Evolutionary conservation across 2,329 filamentous ascomycete species (phyloP), one percentile per base, ranked within the genome.

Genomic region (Colletotrichum sojae): DNA sequence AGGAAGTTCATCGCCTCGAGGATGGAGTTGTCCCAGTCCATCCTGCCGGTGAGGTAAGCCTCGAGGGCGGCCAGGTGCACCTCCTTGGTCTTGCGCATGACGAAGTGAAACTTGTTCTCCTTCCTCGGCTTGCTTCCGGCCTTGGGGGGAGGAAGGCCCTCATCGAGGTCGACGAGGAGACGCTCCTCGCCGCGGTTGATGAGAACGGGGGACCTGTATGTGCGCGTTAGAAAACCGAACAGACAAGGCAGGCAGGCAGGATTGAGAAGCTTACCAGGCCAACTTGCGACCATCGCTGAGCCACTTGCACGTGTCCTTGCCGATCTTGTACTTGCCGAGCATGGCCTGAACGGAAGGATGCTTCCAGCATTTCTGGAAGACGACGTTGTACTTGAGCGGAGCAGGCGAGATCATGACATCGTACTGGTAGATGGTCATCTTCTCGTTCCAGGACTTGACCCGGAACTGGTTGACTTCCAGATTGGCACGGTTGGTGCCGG

Each of bases 1-100:
- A 98, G 84, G 76, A 98, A 98, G 77, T 92, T 97, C 79, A 98
- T 89, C 15, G 92, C 91, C 75, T 96, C 93, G 8, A 95, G 85
- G 20, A 95, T 90, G 20, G 86, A 82, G 45, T 88, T 89, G 75
- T 92, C 88, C 78, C 92, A 92, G 1, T 84, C 80, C 20, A 86
- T 82, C 67, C 86, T 82, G 55, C 89, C 85, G 1, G 84, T 75
- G 2, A 97, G 83, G 76, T 95, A 98, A 0, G 84, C 83, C 3
- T 86, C 81, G 0, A 98, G 85, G 0, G 87, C 83, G 4, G 85
- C 80, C 60, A 98, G 86, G 51, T 92, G 87, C 22, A 99, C 88
- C 2, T 81, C 81, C n/a, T 89, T 91, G 0, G 92, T 92, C 70
- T 85, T 85, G 1, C 85, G 84, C 69, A 97, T 86, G 3, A 84